These are phyloP conservation scores for Apophysomyces variabilis DNA, from an alignment of 371 early-diverging fungal genomes.

Conservation along the genomic window DNA sequence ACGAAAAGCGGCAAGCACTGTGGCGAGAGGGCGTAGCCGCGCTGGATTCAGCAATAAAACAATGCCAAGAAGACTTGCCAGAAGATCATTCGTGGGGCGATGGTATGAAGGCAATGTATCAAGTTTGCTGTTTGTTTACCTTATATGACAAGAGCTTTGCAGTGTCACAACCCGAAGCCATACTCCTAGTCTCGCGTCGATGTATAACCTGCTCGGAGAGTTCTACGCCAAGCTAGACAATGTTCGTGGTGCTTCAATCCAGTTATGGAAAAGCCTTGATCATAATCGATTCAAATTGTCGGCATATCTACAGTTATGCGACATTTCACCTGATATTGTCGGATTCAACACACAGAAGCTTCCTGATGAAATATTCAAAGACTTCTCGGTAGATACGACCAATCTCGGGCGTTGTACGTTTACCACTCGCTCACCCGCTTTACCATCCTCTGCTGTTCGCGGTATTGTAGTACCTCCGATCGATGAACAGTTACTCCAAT, in stretches of 20 bases:
- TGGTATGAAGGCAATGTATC: slow-evolving; percentile 34
- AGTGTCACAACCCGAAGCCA: slow-evolving; percentile 34
- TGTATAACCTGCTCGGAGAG: slow-evolving; percentile 44
- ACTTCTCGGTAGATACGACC: slow-evolving; percentile 16
- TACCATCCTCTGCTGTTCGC: slow-evolving; percentile 14
- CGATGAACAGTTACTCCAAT: neutral
- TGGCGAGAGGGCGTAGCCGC: slow-evolving; percentile 56
- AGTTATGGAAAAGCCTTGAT: slow-evolving; percentile 27
- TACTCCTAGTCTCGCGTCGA: slow-evolving; percentile 37
- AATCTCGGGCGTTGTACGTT: slow-evolving; percentile 14
- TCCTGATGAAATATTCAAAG: slow-evolving; percentile 32
- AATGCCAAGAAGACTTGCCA: slow-evolving; percentile 15
- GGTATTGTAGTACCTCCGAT: neutral
- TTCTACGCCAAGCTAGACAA: slow-evolving; percentile 40
- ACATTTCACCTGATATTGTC: slow-evolving; percentile 42
- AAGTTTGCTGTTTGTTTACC: neutral
- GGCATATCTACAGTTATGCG: slow-evolving; percentile 41
- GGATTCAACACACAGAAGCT: slow-evolving; percentile 21
- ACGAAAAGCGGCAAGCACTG: slow-evolving; percentile 38
- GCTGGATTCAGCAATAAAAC: slow-evolving; percentile 30
- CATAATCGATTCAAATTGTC: slow-evolving; percentile 43
- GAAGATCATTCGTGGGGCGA: slow-evolving; percentile 40
- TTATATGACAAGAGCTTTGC: slow-evolving; percentile 36
- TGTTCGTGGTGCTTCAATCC: slow-evolving; percentile 29
- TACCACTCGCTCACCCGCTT: neutral